Conservation (phyloP, 257 asterid species). For the Plantago elongata region DNA sequence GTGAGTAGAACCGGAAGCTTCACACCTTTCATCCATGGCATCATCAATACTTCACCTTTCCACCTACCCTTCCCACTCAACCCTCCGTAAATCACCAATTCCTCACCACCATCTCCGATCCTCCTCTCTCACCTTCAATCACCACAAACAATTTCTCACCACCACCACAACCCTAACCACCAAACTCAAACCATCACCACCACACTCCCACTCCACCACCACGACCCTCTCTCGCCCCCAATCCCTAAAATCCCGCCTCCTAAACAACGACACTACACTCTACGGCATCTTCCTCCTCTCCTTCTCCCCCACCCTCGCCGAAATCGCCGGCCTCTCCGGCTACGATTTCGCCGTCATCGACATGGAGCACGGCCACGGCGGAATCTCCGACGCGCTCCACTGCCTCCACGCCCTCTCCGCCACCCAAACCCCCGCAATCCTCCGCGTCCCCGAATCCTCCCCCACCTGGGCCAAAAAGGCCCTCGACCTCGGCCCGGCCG, state of each 20-base stretch:
- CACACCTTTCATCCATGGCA: too few species aligned
- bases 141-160: not conserved
- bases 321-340: slow-evolving; percentile 2
- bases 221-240: not conserved
- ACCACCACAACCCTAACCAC: not conserved
- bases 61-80: too few species aligned
- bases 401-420: slow-evolving; percentile 1
- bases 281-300: slow-evolving; percentile 18
- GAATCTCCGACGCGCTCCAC: not conserved
- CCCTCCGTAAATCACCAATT: not conserved
- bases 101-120: not conserved
- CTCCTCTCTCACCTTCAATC: not conserved
- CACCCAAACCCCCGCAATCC: not conserved
- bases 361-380: slow-evolving; percentile 18
- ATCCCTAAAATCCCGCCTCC: slow-evolving; percentile 9
- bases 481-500: slow-evolving; percentile 7
- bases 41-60: too few species aligned
- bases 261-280: not conserved
- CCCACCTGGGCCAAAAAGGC: slow-evolving; percentile 9
- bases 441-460: slow-evolving; percentile 13
- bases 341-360: slow-evolving; percentile 15
- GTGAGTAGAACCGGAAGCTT: too few species aligned
- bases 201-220: not conserved
- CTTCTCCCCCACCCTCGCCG: slow-evolving; percentile 14
- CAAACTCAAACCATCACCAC: not conserved